phyloP scores from a whole-genome alignment of 192 early-diverging fungal species.

The Coemansia sp. region DNA sequence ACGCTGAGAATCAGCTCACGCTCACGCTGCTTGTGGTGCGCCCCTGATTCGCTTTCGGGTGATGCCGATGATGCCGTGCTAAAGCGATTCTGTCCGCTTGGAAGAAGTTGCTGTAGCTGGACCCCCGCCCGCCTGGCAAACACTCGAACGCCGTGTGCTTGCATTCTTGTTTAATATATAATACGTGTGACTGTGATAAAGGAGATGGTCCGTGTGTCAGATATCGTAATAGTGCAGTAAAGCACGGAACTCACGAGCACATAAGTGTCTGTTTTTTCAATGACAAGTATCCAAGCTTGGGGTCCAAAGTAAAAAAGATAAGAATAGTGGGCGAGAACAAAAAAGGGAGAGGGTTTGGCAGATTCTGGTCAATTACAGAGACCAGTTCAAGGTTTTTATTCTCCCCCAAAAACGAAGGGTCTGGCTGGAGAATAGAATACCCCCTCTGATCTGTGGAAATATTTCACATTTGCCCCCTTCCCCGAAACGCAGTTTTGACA shows the following conservation, averaged over 20 bases:
- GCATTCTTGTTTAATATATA: background rate
- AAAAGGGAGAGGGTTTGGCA: too few species aligned
- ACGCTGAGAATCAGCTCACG: constrained; percentile 55
- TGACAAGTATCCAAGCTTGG: background rate
- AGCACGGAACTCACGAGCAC: background rate
- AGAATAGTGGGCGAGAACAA: background rate
- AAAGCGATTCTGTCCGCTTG: background rate
- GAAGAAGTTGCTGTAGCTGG: too few species aligned
- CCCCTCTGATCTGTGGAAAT: background rate
- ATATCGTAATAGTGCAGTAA: background rate
- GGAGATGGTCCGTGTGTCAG: constrained; percentile 1
- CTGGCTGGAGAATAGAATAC: background rate
- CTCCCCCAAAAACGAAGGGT: background rate
- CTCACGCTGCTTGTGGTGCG: constrained; percentile 20
- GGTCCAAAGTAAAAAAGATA: background rate
- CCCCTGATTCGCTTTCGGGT: constrained; percentile 1
- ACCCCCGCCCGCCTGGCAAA: background rate
- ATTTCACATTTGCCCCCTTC: background rate
- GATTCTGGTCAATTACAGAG: too few species aligned
- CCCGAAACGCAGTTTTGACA: constrained; percentile 7
- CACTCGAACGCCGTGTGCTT: background rate
- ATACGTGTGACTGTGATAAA: background rate
- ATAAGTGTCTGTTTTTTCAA: constrained; percentile 7
- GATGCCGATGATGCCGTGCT: constrained; percentile 9
- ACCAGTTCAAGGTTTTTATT: too few species aligned